These are phyloP conservation scores for Amyloporia xantha DNA, from an alignment of 768 basidiomycete species.

Conservation along the genomic window DNA sequence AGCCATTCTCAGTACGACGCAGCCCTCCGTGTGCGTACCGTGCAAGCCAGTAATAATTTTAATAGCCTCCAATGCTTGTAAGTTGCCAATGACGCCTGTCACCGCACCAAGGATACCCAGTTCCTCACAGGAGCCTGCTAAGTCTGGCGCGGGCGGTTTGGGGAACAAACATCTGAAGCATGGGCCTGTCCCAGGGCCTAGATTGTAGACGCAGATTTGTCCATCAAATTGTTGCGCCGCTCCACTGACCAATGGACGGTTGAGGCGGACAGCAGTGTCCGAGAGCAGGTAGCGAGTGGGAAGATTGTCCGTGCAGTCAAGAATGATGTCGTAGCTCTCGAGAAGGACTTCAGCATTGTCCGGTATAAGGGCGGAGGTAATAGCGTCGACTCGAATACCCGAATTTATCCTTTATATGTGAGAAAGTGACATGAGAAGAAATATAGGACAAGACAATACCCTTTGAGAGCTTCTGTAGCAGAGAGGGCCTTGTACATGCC, in stretches of 20 bases:
- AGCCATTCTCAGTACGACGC: not conserved
- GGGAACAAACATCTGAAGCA: constrained; percentile 97
- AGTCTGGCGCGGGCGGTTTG: constrained; percentile 57
- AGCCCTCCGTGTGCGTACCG: constrained; percentile 34
- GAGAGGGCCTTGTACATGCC: constrained; percentile 80
- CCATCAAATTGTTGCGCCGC: constrained; percentile 87
- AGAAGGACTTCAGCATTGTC: constrained; percentile 62
- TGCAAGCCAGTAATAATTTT: constrained; percentile 67
- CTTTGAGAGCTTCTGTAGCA: constrained; percentile 60
- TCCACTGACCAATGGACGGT: constrained; percentile 85
- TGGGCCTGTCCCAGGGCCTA: constrained; percentile 45
- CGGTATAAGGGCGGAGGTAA: constrained; percentile 46
- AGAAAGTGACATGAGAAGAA: not conserved
- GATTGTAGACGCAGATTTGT: constrained; percentile 71
- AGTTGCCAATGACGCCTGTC: constrained; percentile 81
- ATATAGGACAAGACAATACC: constrained; percentile 35
- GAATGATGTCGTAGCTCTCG: constrained; percentile 60
- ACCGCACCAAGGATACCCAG: constrained; percentile 84
- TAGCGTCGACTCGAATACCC: constrained; percentile 47
- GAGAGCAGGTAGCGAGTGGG: constrained; percentile 91
- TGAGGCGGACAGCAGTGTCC: constrained; percentile 69
- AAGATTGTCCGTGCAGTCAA: constrained; percentile 95
- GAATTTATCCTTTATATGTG: constrained; percentile 72
- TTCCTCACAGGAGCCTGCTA: constrained; percentile 77
- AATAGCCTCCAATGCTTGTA: constrained; percentile 87